Evolutionary conservation across 371 early-diverging fungal species (phyloP).

Genomic region (Lichtheimia ramosa): DNA sequence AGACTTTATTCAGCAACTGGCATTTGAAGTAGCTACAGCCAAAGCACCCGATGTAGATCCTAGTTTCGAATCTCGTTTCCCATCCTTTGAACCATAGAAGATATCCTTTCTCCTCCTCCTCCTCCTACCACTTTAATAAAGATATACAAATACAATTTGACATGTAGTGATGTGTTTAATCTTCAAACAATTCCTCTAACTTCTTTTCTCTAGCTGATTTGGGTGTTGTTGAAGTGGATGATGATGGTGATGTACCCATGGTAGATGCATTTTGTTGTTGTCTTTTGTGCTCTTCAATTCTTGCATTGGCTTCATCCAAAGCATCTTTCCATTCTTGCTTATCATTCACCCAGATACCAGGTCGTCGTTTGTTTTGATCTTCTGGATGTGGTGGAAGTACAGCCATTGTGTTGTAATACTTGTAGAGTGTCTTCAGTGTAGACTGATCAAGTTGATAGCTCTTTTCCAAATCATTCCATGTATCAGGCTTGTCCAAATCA

Average conservation of each 20-base stretch:
- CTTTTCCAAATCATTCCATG: constrained; percentile 14
- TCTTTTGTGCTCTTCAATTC: background rate
- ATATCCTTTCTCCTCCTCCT: background rate
- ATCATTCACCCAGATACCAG: constrained; percentile 39
- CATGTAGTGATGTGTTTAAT: constrained; percentile 5
- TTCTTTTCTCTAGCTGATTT: constrained; percentile 6
- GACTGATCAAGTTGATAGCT: constrained; percentile 29
- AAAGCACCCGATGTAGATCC: constrained; percentile 53
- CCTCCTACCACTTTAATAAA: background rate
- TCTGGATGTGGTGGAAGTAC: constrained; percentile 36
- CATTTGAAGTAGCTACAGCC: constrained; percentile 37
- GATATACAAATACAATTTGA: background rate
- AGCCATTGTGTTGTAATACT: constrained; percentile 41
- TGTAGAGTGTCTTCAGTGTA: constrained; percentile 27
- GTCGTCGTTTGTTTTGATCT: constrained; percentile 23
- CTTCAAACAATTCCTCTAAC: constrained; percentile 22
- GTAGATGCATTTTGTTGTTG: background rate
- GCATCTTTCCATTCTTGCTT: constrained; percentile 29
- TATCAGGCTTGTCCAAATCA: constrained; percentile 21
- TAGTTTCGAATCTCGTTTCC: constrained; percentile 48
- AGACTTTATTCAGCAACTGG: constrained; percentile 35
- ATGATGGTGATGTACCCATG: background rate
- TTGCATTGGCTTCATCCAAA: constrained; percentile 11
- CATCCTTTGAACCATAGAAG: constrained; percentile 30
- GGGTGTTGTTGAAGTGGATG: background rate